phyloP scores from a whole-genome alignment of 495 filamentous ascomycete genomes.

The Bombardia bombarda region DNA sequence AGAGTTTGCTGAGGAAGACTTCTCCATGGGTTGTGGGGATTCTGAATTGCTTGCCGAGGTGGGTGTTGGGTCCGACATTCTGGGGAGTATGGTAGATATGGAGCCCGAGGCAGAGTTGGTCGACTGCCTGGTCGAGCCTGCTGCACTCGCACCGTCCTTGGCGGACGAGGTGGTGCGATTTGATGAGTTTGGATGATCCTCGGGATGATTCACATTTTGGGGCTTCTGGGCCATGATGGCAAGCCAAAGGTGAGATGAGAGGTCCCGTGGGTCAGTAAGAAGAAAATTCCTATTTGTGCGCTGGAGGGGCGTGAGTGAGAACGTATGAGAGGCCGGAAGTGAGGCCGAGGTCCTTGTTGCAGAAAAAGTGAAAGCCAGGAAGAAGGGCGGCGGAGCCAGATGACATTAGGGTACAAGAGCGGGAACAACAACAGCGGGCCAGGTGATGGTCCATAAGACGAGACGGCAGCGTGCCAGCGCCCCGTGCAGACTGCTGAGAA shows the following conservation, averaged over 20 bases:
- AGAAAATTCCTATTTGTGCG: too few species aligned
- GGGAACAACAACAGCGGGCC: constrained; percentile 10
- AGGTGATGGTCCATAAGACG: constrained; percentile 23
- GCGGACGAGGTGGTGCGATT: constrained; percentile 18
- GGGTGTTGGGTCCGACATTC: constrained; percentile 20
- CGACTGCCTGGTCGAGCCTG: constrained; percentile 15
- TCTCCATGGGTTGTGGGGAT: constrained; percentile 31
- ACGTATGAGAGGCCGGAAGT: background rate
- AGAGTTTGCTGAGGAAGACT: constrained; percentile 30
- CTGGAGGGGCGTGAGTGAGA: background rate
- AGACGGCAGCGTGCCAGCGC: constrained; percentile 19
- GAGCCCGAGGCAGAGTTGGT: constrained; percentile 10
- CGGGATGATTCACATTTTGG: constrained; percentile 20
- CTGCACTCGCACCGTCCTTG: constrained; percentile 19
- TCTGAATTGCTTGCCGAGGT: constrained; percentile 10
- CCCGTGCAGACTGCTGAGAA: constrained; percentile 14
- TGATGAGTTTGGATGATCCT: constrained; percentile 20
- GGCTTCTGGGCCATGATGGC: constrained; percentile 25
- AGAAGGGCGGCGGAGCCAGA: constrained; percentile 4
- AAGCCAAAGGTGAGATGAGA: background rate
- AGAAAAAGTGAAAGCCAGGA: constrained; percentile 1
- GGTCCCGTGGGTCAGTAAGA: constrained; percentile 6
- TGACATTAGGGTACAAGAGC: constrained; percentile 8
- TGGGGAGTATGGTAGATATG: constrained; percentile 16
- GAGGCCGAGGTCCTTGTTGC: constrained; percentile 4